These are phyloP conservation scores for Umbelopsis sp. DNA, from an alignment of 371 early-diverging fungal genomes.

Conservation along the genomic window DNA sequence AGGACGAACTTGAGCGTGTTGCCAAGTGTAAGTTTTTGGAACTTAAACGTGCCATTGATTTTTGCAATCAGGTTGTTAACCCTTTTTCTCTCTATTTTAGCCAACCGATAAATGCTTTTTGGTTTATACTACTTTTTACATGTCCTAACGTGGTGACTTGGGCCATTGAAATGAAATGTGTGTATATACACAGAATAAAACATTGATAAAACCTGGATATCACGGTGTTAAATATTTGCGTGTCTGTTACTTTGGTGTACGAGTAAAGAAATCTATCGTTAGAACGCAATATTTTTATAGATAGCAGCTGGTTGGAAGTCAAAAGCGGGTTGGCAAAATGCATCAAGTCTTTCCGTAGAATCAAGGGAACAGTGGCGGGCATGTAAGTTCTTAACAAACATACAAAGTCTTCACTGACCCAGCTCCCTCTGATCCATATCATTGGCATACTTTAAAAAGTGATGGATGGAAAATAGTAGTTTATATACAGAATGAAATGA, in stretches of 20 bases:
- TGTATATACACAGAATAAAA: constrained; percentile 11
- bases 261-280: not conserved
- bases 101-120: constrained; percentile 19
- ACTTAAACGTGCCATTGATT: not conserved
- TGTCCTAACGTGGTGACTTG: constrained; percentile 10
- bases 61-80: not conserved
- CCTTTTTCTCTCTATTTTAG: not conserved
- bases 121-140: constrained; percentile 12
- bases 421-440: too few relatives aligned
- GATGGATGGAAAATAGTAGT: not conserved
- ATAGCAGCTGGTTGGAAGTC: too few relatives aligned
- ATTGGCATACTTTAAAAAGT: not conserved
- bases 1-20: constrained; percentile 97
- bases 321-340: too few relatives aligned
- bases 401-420: too few relatives aligned
- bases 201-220: constrained; percentile 12
- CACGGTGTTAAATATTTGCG: not conserved
- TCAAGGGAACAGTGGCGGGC: too few relatives aligned
- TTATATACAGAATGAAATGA: constrained; percentile 3
- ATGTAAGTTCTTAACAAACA: too few relatives aligned
- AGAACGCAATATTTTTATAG: too few relatives aligned
- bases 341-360: too few relatives aligned
- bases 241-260: not conserved
- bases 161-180: not conserved
- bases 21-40: constrained; percentile 42